Evolutionary conservation across 495 filamentous ascomycete genomes (phyloP).

Genomic region (Pyrenula aspistea): DNA sequence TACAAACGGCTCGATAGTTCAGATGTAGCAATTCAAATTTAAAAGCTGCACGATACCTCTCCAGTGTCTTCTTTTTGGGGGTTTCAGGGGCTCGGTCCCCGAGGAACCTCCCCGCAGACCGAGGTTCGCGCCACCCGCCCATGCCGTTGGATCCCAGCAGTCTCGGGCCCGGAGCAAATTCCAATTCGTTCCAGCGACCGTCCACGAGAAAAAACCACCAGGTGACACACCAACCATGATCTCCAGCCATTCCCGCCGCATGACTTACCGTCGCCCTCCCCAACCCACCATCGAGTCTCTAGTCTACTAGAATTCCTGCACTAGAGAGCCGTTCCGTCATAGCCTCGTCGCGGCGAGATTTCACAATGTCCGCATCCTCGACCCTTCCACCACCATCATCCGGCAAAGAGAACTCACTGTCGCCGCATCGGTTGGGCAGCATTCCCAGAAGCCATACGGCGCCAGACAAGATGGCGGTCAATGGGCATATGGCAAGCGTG

Average conservation of each 20-base stretch:
- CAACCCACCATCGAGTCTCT: not conserved
- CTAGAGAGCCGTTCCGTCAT: not conserved
- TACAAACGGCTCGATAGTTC: no score
- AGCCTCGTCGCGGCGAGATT: not conserved
- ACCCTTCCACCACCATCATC: not conserved
- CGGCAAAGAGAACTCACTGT: not conserved
- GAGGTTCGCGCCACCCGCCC: no score
- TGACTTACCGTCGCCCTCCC: not conserved
- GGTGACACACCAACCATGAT: not conserved
- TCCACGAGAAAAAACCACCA: no score
- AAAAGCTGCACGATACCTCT: no score
- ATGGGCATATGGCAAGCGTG: slow-evolving; percentile 78
- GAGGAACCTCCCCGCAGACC: no score
- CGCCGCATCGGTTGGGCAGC: slow-evolving; percentile 14
- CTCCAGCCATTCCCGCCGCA: not conserved
- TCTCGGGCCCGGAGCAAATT: no score
- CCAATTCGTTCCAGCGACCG: no score
- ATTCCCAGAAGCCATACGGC: slow-evolving; percentile 32
- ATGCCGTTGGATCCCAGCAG: no score
- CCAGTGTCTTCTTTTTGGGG: no score
- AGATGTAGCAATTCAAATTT: no score
- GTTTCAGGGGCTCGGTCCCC: no score
- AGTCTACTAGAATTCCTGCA: not conserved
- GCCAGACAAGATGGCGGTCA: slow-evolving; percentile 56
- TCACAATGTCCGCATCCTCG: not conserved